Evolutionary conservation across 352 stramenopile genomes (phyloP).

Genomic region (Globisporangium iwayamae): DNA sequence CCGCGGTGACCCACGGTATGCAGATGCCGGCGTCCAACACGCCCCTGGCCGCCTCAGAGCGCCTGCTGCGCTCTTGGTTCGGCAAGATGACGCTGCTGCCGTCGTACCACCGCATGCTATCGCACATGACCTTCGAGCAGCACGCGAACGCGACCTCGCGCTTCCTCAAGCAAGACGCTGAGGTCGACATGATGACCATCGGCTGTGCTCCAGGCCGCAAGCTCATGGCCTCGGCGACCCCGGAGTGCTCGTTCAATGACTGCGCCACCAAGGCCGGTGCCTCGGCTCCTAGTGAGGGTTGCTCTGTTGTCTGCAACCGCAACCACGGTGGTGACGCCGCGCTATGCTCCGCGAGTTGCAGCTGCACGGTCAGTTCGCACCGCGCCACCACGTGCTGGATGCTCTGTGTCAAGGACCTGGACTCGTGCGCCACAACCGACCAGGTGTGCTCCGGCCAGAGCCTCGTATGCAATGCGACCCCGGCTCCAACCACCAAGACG

Average conservation of each 20-base stretch:
- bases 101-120: slow-evolving; percentile 49
- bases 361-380: slow-evolving; percentile 23
- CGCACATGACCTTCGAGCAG: slow-evolving; percentile 41
- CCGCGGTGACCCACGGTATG: slow-evolving; percentile 57
- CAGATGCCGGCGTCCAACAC: slow-evolving; percentile 38
- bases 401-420: slow-evolving; percentile 45
- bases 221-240: slow-evolving; percentile 29
- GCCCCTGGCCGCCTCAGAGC: slow-evolving; percentile 21
- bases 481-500: slow-evolving; percentile 1
- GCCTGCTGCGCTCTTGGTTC: slow-evolving; percentile 47
- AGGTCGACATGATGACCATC: slow-evolving; percentile 28
- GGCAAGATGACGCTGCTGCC: slow-evolving; percentile 64
- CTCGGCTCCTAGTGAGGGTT: slow-evolving; percentile 25
- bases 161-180: slow-evolving; percentile 25
- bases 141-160: slow-evolving; percentile 33
- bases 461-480: slow-evolving; percentile 16
- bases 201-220: slow-evolving; percentile 37
- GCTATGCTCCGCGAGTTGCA: slow-evolving; percentile 24
- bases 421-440: slow-evolving; percentile 22
- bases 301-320: slow-evolving; percentile 38
- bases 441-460: slow-evolving; percentile 41
- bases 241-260: slow-evolving; percentile 26
- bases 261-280: slow-evolving; percentile 29
- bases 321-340: slow-evolving; percentile 23
- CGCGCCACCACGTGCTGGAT: slow-evolving; percentile 45